Evolutionary conservation across 805 yeast genomes (phyloP), one percentile per base, ranked within the genome.

Genomic region (Metschnikowia proteae): DNA sequence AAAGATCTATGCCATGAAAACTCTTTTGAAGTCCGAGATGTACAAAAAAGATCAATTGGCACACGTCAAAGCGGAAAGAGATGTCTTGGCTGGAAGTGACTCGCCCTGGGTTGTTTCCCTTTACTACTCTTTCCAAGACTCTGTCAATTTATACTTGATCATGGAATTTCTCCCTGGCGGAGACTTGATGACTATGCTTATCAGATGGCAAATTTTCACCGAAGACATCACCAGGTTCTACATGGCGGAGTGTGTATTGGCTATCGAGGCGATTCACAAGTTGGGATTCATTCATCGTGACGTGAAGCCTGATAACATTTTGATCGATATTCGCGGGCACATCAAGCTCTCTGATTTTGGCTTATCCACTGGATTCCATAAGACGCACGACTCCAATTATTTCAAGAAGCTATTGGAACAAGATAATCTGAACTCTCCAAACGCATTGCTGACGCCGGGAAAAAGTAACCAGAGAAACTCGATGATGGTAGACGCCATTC

Each of bases 281-380:
- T 74, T 89, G 31, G 97, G 97, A 0, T 90, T 90, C 64, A 94
- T 94, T 62, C 99, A 94, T 68, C 80, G 99, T 69, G 99, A 94
- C 67, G 92, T 94, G 60, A 94, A 94, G 68, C 99, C 99, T 0
- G 99, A 94, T 74, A 94, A 94, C 62, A 92, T 88, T 50, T 76
- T 88, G 61, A 88, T 88, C 57, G 96, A 88, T 65, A 86, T 85
- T 57, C 73, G 80, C 22, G 88, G 88, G 9, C 88, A 83, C 63
- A 79, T 83, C 58, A 83, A 83, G 63, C 68, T 83, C 41, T 76
- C 82, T 25, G 95, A 86, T 67, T 86, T 86, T 66, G 95, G 95
- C 2, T 72, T 86, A 54, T 82, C 89, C 60, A 85, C 97, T 0
- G 97, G 97, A 4, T 90, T 91, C 73, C 97, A 84, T 63, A 84